Evolutionary conservation across 495 filamentous ascomycete genomes (phyloP), one percentile per base, ranked within the genome.

Genomic region (Massariosphaeria phaeospora): DNA sequence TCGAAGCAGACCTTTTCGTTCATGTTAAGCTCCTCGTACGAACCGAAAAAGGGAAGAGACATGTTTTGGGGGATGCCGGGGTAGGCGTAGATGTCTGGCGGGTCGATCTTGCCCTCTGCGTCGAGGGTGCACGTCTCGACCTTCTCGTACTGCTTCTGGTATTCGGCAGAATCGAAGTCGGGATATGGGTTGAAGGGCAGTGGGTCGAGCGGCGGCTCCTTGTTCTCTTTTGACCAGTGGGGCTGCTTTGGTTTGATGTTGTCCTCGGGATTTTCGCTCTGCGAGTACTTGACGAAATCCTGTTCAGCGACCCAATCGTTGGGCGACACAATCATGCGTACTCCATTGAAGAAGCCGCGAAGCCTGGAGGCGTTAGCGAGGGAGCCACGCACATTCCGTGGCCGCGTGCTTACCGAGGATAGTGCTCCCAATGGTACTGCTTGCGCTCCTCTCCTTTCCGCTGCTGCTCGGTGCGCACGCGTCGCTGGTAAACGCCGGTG

Each of bases 31-130:
- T 70, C 67, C 35, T 61, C 54, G 43, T 70, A 65, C 2, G 66
- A 69, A n/a, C 71, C 71, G 40, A 66, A 69, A 21, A 66, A 64
- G 3, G 70, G 67, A 7, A 40, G 41, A 24, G 66, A 58, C 60
- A 66, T 60, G 58, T 72, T 59, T 48, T 72, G 69, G 3, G 71
- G 71, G 27, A 73, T 42, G 26, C 70, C 71, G 0, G 71, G 71
- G 45, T 72, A 73, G 2, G 62, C 71, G 50, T 67, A 71, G 31
- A 72, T 62, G 40, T 72, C 70, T 2, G 71, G 71, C 2, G 48
- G 27, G 2, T 58, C 42, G 13, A 68, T 49, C 20, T 42, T 64
- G 5, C 68, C 63, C 5, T 65, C 60, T 15, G 59, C 57, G 47
- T 73, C 70, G 4, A 73, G 43, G 51, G 48, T 72, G 57, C 71